These are phyloP conservation scores for Carallia brachiata DNA, from an alignment of 345 rosid genomes.

Conservation along the genomic window DNA sequence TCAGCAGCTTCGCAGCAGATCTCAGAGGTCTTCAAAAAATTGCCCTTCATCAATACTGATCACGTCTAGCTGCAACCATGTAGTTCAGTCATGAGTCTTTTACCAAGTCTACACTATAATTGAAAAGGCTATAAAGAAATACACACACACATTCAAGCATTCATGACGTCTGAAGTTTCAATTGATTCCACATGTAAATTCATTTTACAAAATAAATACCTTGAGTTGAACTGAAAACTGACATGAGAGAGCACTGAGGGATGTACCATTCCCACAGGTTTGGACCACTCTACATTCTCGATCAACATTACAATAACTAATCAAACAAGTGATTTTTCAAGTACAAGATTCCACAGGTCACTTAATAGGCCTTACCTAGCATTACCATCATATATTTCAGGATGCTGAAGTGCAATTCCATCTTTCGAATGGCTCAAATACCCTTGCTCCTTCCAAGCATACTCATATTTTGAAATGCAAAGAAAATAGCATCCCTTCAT, in stretches of 20 bases:
- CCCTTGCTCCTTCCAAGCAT: background rate
- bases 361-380: background rate
- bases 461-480: background rate
- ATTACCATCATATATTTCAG: too few species aligned
- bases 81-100: conserved; percentile 9
- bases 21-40: conserved; percentile 74
- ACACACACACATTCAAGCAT: too few species aligned
- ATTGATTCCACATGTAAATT: background rate
- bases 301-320: background rate
- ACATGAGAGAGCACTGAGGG: too few species aligned
- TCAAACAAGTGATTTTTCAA: background rate
- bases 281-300: background rate
- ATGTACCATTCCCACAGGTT: background rate
- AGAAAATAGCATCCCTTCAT: background rate
- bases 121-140: background rate
- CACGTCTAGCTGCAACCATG: conserved; percentile 62
- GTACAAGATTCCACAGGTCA: too few species aligned
- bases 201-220: background rate
- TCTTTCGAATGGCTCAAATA: background rate
- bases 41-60: conserved; percentile 89
- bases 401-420: background rate
- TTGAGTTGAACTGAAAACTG: background rate
- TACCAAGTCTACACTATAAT: background rate
- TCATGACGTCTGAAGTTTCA: too few species aligned
- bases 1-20: conserved; percentile 87